These are phyloP conservation scores for Fusarium pilosicola DNA, from an alignment of 2,329 filamentous ascomycete genomes.

Conservation along the genomic window DNA sequence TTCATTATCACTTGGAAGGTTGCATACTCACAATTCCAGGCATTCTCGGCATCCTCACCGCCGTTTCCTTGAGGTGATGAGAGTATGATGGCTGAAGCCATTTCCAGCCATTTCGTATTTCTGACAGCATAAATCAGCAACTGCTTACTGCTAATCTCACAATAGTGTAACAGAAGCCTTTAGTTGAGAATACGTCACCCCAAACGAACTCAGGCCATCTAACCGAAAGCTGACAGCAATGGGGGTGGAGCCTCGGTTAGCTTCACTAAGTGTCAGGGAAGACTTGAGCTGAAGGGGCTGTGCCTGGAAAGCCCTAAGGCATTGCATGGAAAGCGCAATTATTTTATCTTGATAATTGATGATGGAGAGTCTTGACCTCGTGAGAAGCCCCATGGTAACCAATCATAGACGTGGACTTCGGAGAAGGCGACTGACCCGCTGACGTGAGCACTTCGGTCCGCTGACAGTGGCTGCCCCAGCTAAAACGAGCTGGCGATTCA, in stretches of 20 bases:
- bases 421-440: background rate
- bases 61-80: background rate
- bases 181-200: background rate
- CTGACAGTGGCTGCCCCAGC: background rate
- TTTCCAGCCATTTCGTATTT: background rate
- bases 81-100: background rate
- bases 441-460: background rate
- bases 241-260: too few relatives aligned
- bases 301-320: background rate
- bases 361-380: too few relatives aligned
- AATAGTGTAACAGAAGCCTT: background rate
- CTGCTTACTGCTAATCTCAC: background rate
- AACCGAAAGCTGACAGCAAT: background rate
- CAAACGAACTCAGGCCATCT: background rate
- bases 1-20: background rate
- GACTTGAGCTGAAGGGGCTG: background rate
- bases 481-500: background rate
- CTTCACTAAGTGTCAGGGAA: background rate
- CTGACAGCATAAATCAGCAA: background rate
- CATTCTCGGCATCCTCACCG: background rate
- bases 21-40: too few relatives aligned
- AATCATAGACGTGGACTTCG: background rate
- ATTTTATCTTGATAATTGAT: background rate
- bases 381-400: background rate
- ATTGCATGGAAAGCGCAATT: background rate